Conservation (phyloP, 2,329 filamentous ascomycete species). For the Alternaria sp. region DNA sequence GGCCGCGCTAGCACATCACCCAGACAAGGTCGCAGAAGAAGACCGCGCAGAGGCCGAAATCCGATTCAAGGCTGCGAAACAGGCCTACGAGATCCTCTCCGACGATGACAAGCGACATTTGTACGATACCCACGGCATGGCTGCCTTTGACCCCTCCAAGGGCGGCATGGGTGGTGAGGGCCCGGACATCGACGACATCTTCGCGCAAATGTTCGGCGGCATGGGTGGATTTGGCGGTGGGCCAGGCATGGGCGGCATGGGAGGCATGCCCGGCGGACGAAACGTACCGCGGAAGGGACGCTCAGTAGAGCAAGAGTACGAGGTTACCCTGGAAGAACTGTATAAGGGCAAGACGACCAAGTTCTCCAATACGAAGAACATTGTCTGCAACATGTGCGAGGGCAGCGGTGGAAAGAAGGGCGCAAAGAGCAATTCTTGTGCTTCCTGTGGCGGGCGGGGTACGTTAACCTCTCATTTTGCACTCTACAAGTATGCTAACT, state of each 20-base stretch:
- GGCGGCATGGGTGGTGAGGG: constrained; percentile 66
- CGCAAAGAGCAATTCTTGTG: constrained; percentile 82
- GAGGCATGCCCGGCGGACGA: constrained; percentile 60
- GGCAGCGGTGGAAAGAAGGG: constrained; percentile 91
- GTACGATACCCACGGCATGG: constrained; percentile 96
- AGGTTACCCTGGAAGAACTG: constrained; percentile 89
- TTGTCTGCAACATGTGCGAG: constrained; percentile 86
- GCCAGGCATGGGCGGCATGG: constrained; percentile 69
- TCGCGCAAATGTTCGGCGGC: constrained; percentile 84
- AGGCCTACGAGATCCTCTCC: constrained; percentile 96
- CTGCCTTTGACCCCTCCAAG: constrained; percentile 83
- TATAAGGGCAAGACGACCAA: constrained; percentile 99
- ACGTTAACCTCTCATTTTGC: constrained; percentile 25
- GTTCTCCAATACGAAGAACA: constrained; percentile 93
- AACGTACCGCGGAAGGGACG: constrained; percentile 71
- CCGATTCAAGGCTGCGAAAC: constrained; percentile 90
- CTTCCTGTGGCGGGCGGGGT: constrained; percentile 82
- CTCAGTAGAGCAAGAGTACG: constrained; percentile 89
- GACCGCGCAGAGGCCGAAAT: constrained; percentile 85
- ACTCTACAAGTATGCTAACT: constrained; percentile 25
- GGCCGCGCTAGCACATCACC: constrained; percentile 88
- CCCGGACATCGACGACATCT: constrained; percentile 88
- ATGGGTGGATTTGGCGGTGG: constrained; percentile 55
- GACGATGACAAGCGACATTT: constrained; percentile 92
- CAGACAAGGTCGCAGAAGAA: constrained; percentile 91